These are phyloP conservation scores for Amanita muscaria DNA, from an alignment of 768 basidiomycete genomes.

Conservation along the genomic window DNA sequence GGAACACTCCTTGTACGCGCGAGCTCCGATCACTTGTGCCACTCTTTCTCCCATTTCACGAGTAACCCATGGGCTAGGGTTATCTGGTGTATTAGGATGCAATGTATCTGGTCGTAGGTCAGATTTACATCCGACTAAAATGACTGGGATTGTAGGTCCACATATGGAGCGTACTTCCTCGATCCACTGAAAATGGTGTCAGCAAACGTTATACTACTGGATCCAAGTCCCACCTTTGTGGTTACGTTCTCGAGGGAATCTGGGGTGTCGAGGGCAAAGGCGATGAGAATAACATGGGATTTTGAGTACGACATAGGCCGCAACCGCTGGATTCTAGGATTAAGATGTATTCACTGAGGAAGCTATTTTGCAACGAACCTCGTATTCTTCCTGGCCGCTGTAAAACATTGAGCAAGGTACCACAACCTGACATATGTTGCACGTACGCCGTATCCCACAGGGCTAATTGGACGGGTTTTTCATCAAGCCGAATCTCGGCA, in stretches of 20 bases:
- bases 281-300: conserved; percentile 98
- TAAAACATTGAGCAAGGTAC: conserved; percentile 10
- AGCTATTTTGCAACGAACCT: conserved; percentile 39
- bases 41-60: conserved; percentile 75
- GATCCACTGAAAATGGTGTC: conserved; percentile 64
- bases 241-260: conserved; percentile 95
- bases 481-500: conserved; percentile 95
- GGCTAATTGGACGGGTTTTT: conserved; percentile 94
- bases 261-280: conserved; percentile 91
- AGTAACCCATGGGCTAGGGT: conserved; percentile 51
- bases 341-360: conserved; percentile 6
- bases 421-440: conserved; percentile 6
- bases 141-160: conserved; percentile 83
- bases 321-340: conserved; percentile 49
- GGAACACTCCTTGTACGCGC: conserved; percentile 92
- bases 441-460: conserved; percentile 96
- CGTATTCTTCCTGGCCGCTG: conserved; percentile 98
- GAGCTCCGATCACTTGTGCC: conserved; percentile 78
- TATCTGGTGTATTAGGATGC: conserved; percentile 37
- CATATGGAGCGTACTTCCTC: conserved; percentile 97
- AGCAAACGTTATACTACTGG: background rate
- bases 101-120: conserved; percentile 68
- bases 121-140: conserved; percentile 94
- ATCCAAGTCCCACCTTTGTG: conserved; percentile 55
- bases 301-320: conserved; percentile 97